These are phyloP conservation scores for Eudorina sp. DNA, from an alignment of 139 green algal genomes.

Conservation along the genomic window DNA sequence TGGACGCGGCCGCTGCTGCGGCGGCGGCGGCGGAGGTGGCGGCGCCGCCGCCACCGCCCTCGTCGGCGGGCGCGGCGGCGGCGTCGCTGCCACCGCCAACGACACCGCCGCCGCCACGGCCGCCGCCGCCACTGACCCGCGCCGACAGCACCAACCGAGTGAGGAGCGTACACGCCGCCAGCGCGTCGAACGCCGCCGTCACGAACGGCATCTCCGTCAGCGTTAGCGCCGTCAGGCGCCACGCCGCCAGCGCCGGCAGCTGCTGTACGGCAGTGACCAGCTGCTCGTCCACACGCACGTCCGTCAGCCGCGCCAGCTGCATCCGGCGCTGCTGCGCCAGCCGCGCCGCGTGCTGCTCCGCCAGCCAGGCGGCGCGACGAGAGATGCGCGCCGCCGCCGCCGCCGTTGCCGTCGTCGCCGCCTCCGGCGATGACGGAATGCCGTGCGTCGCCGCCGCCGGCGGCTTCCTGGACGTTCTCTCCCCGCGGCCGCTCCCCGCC, in stretches of 20 bases:
- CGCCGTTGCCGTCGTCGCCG: background rate
- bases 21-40: background rate
- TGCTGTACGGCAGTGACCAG: background rate
- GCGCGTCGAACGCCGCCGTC: background rate
- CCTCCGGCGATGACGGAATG: background rate
- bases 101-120: too few relatives aligned
- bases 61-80: background rate
- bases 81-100: background rate
- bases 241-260: background rate
- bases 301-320: background rate
- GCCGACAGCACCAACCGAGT: constrained; percentile 17
- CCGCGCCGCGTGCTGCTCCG: background rate
- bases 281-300: background rate
- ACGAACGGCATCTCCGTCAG: constrained; percentile 2
- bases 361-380: background rate
- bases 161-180: background rate
- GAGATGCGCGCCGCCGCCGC: background rate
- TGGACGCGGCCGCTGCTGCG: background rate
- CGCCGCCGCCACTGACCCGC: background rate
- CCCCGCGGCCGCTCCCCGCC: background rate
- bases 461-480: too few relatives aligned
- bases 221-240: background rate
- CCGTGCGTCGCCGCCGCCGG: background rate
- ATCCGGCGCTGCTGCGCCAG: background rate
- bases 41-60: background rate